Evolutionary conservation across 169 alveolate genomes (phyloP).

Genomic region (Plasmodium relictum): DNA sequence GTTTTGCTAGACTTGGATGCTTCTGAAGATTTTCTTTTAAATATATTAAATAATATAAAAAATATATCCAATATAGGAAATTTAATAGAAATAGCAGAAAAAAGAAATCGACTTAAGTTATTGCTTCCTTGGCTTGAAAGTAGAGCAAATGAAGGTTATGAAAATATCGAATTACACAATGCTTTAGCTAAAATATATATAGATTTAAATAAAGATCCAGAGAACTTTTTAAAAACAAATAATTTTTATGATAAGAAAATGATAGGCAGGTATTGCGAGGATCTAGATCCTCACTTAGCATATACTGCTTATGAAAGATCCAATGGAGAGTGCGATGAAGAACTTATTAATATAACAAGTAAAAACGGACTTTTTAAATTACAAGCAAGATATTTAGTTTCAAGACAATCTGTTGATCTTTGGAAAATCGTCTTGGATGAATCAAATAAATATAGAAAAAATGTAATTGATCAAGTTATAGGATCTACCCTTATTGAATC

Average conservation of each 20-base stretch:
- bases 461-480: conserved; percentile 97
- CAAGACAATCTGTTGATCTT: conserved; percentile 95
- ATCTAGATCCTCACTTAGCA: conserved; percentile 99
- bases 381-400: conserved; percentile 97
- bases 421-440: conserved; percentile 96
- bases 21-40: conserved; percentile 97
- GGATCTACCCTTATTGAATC: conserved; percentile 97
- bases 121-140: conserved; percentile 98
- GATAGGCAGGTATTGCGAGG: conserved; percentile 99
- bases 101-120: conserved; percentile 96
- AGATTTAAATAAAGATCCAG: conserved; percentile 97
- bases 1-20: conserved; percentile 98
- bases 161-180: conserved; percentile 92
- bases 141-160: conserved; percentile 97
- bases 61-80: conserved; percentile 96
- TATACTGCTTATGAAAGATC: conserved; percentile 98
- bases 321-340: conserved; percentile 98
- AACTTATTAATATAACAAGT: conserved; percentile 96
- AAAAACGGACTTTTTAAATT: conserved; percentile 96
- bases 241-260: conserved; percentile 96
- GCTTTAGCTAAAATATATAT: conserved; percentile 99
- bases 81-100: conserved; percentile 97
- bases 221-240: conserved; percentile 96
- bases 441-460: conserved; percentile 93
- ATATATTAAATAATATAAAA: conserved; percentile 92